Base-by-base conservation (phyloP, 768 basidiomycete genomes). In the Tephrocybe rancida region DNA sequence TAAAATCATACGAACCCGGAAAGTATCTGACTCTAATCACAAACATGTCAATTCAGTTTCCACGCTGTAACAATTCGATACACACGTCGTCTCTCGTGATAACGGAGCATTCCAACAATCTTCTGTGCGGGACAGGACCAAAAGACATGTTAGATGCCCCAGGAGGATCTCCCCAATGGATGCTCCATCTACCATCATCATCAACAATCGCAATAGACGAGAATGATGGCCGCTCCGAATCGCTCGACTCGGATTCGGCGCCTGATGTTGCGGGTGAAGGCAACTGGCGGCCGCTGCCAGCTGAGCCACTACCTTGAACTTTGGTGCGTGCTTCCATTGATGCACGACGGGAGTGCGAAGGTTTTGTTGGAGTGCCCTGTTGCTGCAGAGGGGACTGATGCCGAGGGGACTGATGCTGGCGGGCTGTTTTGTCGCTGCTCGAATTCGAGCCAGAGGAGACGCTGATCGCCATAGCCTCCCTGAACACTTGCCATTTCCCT, bases 151-250 rank as follows among this genome's bases (percentile, higher is more conserved):
- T 60, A 10, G 68, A 67, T 21, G 68, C 68, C 47, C 55, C 62
- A 3, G 80, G 80, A 29, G 73, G 66, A 27, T 67, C 72, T 13
- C 50, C 62, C 39, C 67, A 79, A 44, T 82, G 72, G 43, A 84
- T 68, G 7, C 62, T 64, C 77, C 78, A 79, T 16, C 66, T 64
- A 11, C 60, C 48, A 14, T 50, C 54, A 22, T 34, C 21, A 13
- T 39, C 56, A 1, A 55, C 34, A 6, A 8, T 32, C 5, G 26
- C 48, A 26, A 18, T 13, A 3, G 52, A 44, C 6, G 51, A 50
- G 10, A 13, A 24, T 43, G 35, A 60, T 1, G 35, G 29, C 14
- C 48, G 49, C n/a, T 54, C 43, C 3, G 53, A 42, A 35, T 47
- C 57, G 43, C 32, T 45, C 19, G 11, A 35, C n/a, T n/a, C n/a